Percentiles rank a stretch among this genome's conserved stretches.
phyloP scores from a whole-genome alignment of 2,329 filamentous ascomycete genomes.

The Hymenoscyphus occultus region DNA sequence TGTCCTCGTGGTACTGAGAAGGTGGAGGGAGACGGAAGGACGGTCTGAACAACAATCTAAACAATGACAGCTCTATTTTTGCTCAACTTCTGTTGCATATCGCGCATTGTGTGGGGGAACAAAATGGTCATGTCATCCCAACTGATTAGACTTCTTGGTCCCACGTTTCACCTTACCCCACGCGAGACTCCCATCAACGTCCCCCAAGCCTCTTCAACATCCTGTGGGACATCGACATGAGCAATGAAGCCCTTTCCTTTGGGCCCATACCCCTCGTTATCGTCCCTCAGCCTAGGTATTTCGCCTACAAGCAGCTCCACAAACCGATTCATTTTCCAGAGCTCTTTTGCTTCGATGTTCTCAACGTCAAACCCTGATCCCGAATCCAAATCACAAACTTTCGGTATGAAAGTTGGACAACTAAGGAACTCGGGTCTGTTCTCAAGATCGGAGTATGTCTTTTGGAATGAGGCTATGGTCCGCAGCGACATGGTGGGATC shows the following conservation, averaged over 20 bases:
- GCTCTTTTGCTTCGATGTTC: conserved; percentile 16
- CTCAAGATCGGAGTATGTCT: conserved; percentile 35
- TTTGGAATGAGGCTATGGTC: conserved; percentile 42
- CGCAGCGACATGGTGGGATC: conserved; percentile 46
- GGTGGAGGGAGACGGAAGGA: background rate
- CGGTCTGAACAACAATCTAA: background rate
- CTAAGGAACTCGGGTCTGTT: conserved; percentile 29
- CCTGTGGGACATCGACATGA: conserved; percentile 42
- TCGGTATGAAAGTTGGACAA: conserved; percentile 38
- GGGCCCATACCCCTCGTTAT: conserved; percentile 44
- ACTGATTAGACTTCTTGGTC: background rate
- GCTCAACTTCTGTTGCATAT: background rate
- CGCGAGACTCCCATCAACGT: background rate
- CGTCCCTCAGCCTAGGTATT: conserved; percentile 43
- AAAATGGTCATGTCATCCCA: background rate
- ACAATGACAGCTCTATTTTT: conserved; percentile 3
- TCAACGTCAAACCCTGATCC: conserved; percentile 18
- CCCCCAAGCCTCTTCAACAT: conserved; percentile 15
- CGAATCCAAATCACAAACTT: background rate
- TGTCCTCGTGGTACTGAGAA: background rate
- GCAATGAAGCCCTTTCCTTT: conserved; percentile 43
- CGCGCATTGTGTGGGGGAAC: conserved; percentile 5
- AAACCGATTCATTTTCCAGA: conserved; percentile 43
- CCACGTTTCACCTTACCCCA: background rate
- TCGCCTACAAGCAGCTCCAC: conserved; percentile 44